A percentile compares a stretch with the other conserved stretches of the same genome.
These are phyloP conservation scores for Fagopyrum homotropicum DNA, from an alignment of 148 eudicot species.

Conservation along the genomic window DNA sequence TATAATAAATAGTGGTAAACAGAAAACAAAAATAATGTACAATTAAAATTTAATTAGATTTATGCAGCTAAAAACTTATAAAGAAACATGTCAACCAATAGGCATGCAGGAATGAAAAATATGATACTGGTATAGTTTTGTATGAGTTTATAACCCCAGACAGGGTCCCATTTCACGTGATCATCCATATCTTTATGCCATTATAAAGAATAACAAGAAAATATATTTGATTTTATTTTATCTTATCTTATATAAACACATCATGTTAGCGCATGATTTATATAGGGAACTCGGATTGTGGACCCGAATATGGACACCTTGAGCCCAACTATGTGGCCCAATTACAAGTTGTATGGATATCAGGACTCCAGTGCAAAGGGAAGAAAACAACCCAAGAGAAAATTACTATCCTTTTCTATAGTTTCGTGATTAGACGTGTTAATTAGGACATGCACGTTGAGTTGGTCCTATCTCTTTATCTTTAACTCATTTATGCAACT, in stretches of 20 bases:
- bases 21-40: neutral
- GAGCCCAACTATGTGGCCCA: constrained; percentile 7
- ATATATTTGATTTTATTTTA: neutral
- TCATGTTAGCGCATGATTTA: constrained; percentile 1
- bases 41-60: neutral
- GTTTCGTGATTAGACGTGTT: constrained; percentile 1
- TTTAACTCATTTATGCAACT: too few species aligned
- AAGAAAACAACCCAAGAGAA: neutral
- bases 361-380: neutral
- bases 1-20: neutral
- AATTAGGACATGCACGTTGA: neutral
- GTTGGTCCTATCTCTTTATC: neutral
- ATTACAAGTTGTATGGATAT: neutral
- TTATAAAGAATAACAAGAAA: constrained; percentile 8
- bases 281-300: neutral
- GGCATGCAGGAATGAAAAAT: constrained; percentile 1
- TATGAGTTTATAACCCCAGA: constrained; percentile 9
- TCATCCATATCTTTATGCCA: constrained; percentile 7
- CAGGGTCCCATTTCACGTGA: constrained; percentile 14
- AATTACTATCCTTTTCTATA: constrained; percentile 1
- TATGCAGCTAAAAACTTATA: neutral
- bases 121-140: neutral
- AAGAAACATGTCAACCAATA: constrained; percentile 8
- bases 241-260: constrained; percentile 11
- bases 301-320: constrained; percentile 3